These are phyloP conservation scores for Asparagopsis taxiformis DNA, from an alignment of 31 red algal genomes.

Conservation along the genomic window DNA sequence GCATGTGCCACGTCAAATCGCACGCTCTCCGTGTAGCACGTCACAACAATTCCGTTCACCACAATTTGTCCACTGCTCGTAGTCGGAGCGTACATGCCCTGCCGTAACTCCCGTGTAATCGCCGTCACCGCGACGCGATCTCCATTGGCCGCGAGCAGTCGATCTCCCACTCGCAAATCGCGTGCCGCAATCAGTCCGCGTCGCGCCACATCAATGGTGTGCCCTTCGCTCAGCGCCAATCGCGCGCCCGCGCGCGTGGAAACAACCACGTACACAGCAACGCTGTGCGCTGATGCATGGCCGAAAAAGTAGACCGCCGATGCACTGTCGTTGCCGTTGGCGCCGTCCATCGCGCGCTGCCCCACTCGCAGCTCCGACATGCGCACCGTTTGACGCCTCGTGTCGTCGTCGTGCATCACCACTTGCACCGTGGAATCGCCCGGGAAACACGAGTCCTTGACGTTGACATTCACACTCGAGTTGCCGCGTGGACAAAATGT, in stretches of 20 bases:
- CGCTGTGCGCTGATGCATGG: conserved; percentile 16
- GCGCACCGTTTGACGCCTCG: not conserved
- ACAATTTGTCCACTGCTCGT: conserved; percentile 33
- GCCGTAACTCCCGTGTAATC: not conserved
- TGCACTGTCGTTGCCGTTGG: not conserved
- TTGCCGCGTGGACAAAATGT: conserved; percentile 28
- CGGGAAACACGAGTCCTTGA: conserved; percentile 64
- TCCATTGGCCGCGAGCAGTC: conserved; percentile 30
- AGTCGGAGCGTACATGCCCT: conserved; percentile 37
- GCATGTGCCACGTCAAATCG: conserved; percentile 2
- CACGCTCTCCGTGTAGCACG: conserved; percentile 31
- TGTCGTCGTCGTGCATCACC: not conserved
- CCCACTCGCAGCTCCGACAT: conserved; percentile 42
- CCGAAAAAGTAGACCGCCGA: conserved; percentile 57
- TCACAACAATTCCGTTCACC: conserved; percentile 21
- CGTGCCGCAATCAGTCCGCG: conserved; percentile 35
- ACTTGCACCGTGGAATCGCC: conserved; percentile 22
- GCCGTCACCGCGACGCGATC: not conserved
- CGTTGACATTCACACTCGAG: conserved; percentile 24
- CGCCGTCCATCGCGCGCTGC: conserved; percentile 11
- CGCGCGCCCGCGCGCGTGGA: no score
- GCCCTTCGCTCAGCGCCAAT: conserved; percentile 28
- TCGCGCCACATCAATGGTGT: conserved; percentile 40
- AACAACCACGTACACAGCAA: conserved; percentile 6
- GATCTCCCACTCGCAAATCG: conserved; percentile 27